These are phyloP conservation scores for Pseudophaeomoniella oleicola DNA, from an alignment of 2,329 filamentous ascomycete species.

Conservation along the genomic window DNA sequence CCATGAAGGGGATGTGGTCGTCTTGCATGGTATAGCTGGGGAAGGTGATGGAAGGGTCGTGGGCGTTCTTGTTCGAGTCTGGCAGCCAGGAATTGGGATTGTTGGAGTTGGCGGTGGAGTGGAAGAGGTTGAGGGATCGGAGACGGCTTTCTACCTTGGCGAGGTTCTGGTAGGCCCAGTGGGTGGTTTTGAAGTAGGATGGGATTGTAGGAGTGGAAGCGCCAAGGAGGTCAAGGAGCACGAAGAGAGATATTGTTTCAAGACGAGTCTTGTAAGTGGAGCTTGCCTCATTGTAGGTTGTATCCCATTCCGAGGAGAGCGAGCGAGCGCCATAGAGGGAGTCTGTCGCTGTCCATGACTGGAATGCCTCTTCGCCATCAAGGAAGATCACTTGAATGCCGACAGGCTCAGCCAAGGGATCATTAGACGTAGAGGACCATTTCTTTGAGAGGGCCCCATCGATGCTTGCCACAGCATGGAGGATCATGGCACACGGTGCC, in stretches of 20 bases:
- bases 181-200: conserved; percentile 78
- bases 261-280: conserved; percentile 65
- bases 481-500: conserved; percentile 82
- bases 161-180: conserved; percentile 81
- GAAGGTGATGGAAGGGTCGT: conserved; percentile 28
- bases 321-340: conserved; percentile 78
- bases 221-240: conserved; percentile 84
- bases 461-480: conserved; percentile 71
- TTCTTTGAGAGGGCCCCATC: conserved; percentile 67
- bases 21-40: conserved; percentile 49
- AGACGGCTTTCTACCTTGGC: conserved; percentile 60
- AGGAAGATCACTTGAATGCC: conserved; percentile 82
- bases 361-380: conserved; percentile 90
- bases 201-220: conserved; percentile 52
- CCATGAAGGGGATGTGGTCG: conserved; percentile 85
- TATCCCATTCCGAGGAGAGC: conserved; percentile 71
- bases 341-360: conserved; percentile 63
- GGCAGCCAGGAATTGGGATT: conserved; percentile 14
- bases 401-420: conserved; percentile 54
- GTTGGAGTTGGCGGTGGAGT: conserved; percentile 42
- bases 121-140: conserved; percentile 50
- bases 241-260: conserved; percentile 69
- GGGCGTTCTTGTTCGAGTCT: conserved; percentile 7
- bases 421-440: conserved; percentile 46
- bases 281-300: conserved; percentile 49